Percentiles rank a stretch among this genome's conserved stretches.
Evolutionary conservation across 164 flowering plant genomes (phyloP).

Genomic region (Annona cherimola): DNA sequence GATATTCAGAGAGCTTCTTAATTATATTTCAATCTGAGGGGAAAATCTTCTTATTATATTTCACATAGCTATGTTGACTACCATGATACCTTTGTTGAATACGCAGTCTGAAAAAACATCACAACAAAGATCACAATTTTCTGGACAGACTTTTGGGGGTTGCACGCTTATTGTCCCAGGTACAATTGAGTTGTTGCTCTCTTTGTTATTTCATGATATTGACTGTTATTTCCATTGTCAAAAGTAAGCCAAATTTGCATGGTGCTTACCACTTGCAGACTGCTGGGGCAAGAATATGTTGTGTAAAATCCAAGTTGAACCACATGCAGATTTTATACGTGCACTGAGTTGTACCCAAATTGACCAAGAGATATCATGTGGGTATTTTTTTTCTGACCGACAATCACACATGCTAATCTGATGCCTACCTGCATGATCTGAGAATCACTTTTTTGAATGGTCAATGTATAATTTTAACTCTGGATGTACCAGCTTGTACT

Average conservation of each 20-base stretch:
- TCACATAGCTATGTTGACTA: not conserved
- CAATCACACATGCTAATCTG: no score
- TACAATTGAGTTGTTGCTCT: constrained; percentile 4
- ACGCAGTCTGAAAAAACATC: constrained; percentile 57
- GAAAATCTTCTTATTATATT: no score
- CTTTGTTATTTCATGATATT: not conserved
- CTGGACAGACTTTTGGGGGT: constrained; percentile 70
- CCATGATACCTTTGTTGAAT: not conserved
- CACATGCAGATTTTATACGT: no score
- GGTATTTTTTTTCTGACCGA: no score
- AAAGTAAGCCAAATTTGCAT: not conserved
- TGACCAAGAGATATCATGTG: no score
- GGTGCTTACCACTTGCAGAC: not conserved
- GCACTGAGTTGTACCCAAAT: no score
- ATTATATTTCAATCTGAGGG: no score
- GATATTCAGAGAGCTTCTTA: no score
- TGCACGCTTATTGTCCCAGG: constrained; percentile 69
- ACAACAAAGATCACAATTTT: constrained; percentile 45
- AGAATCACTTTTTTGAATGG: not conserved
- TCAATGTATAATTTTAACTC: not conserved
- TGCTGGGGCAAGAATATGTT: not conserved
- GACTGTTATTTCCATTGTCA: not conserved
- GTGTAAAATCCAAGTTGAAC: no score
- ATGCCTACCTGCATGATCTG: not conserved
- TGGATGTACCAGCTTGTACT: no score